These are phyloP conservation scores for Dipodascus albidus DNA, from an alignment of 805 yeast species.

Conservation along the genomic window DNA sequence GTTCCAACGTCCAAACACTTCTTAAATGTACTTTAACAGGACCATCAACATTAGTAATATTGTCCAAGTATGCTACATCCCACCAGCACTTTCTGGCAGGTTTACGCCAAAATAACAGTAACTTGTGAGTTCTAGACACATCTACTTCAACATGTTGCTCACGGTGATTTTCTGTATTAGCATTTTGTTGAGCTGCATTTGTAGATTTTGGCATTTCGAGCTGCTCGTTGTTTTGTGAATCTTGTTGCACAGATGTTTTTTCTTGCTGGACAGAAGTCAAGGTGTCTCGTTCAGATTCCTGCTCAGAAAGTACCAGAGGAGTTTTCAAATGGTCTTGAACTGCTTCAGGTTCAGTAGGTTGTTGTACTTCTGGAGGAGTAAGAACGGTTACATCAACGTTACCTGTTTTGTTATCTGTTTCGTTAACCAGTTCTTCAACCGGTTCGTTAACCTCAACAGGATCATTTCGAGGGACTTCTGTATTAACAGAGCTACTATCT, in stretches of 20 bases:
- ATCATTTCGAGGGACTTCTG: background rate
- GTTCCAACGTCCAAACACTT: constrained; percentile 93
- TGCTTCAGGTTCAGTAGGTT: background rate
- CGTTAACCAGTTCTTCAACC: constrained; percentile 2
- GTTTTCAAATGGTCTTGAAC: background rate
- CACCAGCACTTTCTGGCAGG: constrained; percentile 99
- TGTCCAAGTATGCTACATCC: constrained; percentile 37
- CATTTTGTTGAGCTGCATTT: background rate
- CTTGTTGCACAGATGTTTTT: no score
- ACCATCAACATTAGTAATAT: constrained; percentile 23
- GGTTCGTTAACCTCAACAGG: constrained; percentile 2
- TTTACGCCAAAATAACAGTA: constrained; percentile 88
- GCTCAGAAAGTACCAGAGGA: no score
- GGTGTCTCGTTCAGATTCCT: no score
- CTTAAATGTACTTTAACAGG: constrained; percentile 70
- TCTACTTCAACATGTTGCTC: constrained; percentile 2
- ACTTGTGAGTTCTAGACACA: constrained; percentile 37
- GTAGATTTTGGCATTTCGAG: no score
- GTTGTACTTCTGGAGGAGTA: background rate
- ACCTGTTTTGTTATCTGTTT: background rate
- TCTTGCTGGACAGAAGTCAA: no score
- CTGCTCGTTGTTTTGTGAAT: no score
- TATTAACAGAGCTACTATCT: background rate
- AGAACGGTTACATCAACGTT: no score
- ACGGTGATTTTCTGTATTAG: background rate